Percentiles rank a stretch among this genome's conserved stretches.
Conservation (phyloP, 2,329 filamentous ascomycete genomes). For the Botrytis squamosa region DNA sequence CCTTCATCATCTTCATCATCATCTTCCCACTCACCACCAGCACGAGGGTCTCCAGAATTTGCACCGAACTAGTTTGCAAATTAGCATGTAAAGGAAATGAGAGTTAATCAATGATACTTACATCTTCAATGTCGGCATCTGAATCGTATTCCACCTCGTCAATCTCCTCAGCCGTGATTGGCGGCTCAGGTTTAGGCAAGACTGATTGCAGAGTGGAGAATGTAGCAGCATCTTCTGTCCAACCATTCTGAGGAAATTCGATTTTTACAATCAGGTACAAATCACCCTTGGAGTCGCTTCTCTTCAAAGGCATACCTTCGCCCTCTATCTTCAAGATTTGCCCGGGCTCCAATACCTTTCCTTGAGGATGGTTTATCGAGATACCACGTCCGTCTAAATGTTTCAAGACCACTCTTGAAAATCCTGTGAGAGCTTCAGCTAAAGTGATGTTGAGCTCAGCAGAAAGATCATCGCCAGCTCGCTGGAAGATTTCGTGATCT, state of each 20-base stretch:
- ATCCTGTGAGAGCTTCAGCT: conserved; percentile 81
- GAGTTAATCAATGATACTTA: conserved; percentile 42
- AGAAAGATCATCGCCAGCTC: conserved; percentile 79
- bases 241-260: conserved; percentile 84
- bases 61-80: conserved; percentile 61
- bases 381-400: conserved; percentile 94
- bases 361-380: conserved; percentile 72
- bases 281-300: conserved; percentile 79
- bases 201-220: conserved; percentile 72
- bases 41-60: conserved; percentile 65
- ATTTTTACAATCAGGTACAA: conserved; percentile 84
- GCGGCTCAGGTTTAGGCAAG: conserved; percentile 61
- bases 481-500: conserved; percentile 76
- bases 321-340: conserved; percentile 82
- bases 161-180: conserved; percentile 63
- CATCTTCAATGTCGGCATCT: conserved; percentile 79
- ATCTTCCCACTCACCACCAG: conserved; percentile 66
- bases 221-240: conserved; percentile 70
- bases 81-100: conserved; percentile 33
- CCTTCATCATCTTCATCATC: conserved; percentile 63
- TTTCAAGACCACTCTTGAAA: conserved; percentile 84
- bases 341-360: conserved; percentile 77
- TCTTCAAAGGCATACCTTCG: conserved; percentile 94
- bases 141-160: conserved; percentile 87
- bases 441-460: conserved; percentile 80